Evolutionary conservation across 208 protist genomes (phyloP), one percentile per base, ranked within the genome.

Genomic region (Wallacemonas collosoma): DNA sequence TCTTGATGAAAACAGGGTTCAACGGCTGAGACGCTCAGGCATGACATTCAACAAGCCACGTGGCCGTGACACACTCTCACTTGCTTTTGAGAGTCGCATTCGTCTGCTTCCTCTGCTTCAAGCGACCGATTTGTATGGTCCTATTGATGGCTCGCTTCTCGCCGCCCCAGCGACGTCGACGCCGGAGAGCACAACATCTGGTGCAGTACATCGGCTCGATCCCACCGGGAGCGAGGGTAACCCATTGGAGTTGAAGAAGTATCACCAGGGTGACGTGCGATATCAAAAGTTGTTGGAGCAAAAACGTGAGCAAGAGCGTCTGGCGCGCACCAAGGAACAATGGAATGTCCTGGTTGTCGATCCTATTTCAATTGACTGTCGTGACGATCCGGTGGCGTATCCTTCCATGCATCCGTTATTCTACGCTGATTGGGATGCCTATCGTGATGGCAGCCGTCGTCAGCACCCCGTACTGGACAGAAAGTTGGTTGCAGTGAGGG

Each of bases 41-140:
- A 84, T 88, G 68, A 88, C 82, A 8, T 90, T 93, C 65, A 95
- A 95, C 80, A 76, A 79, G 55, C 88, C 88, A 2, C 88, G 88
- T 36, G 91, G 91, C 12, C 91, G 91, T 44, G 91, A 96, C 67
- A 79, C 68, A 1, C 72, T 93, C 15, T 94, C 91, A 2, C 65
- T 87, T 2, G 81, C 83, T 26, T 96, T 96, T 64, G 89, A 93
- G 60, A 87, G 79, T n/a, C 87, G 89, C 17, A 72, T 91, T 26
- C 72, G 72, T 41, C 35, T 91, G n/a, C 17, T 84, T 11, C 79
- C 82, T 15, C 61, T 85, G 44, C 2, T 67, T 3, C 17, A 43
- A 5, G 55, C 69, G 3, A 60, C 72, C 2, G 86, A 87, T 48
- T 66, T 90, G 44, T 90, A 90, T 67, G 66, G 53, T 6, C 63